Conservation (phyloP, 2,329 filamentous ascomycete species). For the Epichloe festucae region DNA sequence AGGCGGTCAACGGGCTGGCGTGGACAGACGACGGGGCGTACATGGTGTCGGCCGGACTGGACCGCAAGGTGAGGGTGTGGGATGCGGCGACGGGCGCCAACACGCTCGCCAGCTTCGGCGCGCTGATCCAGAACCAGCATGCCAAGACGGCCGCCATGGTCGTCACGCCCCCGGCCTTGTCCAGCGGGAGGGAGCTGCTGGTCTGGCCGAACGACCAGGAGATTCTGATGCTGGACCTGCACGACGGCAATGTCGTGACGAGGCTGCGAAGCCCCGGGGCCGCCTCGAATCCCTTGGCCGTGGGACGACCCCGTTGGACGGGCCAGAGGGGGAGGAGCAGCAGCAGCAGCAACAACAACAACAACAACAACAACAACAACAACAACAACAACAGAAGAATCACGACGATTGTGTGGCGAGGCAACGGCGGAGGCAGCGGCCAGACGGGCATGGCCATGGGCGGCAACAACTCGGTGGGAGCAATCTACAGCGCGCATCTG, state of each 20-base stretch:
- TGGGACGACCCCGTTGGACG: conserved; percentile 15
- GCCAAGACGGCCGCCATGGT: conserved; percentile 49
- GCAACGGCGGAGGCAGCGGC: conserved; percentile 44
- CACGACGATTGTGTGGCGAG: conserved; percentile 62
- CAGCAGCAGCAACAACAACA: too few species aligned
- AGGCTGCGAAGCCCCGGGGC: conserved; percentile 55
- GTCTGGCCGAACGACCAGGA: conserved; percentile 75
- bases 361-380: too few species aligned
- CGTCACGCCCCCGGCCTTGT: conserved; percentile 50
- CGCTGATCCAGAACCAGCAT: conserved; percentile 61
- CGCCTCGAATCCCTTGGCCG: conserved; percentile 29
- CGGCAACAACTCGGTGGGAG: conserved; percentile 36
- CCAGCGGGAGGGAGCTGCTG: conserved; percentile 44
- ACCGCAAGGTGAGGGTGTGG: conserved; percentile 79
- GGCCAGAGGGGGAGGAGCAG: conserved; percentile 41
- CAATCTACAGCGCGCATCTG: conserved; percentile 66
- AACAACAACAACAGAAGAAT: conserved; percentile 42
- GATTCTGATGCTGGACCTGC: conserved; percentile 67
- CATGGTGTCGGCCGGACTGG: conserved; percentile 70
- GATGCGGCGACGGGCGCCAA: conserved; percentile 69
- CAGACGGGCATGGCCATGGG: conserved; percentile 48
- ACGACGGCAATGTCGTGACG: conserved; percentile 60
- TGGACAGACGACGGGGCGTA: conserved; percentile 74
- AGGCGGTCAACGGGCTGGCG: conserved; percentile 69
- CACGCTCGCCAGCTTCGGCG: conserved; percentile 78